Evolutionary conservation across 192 early-diverging fungal species (phyloP).

Genomic region (Backusella australiensis): DNA sequence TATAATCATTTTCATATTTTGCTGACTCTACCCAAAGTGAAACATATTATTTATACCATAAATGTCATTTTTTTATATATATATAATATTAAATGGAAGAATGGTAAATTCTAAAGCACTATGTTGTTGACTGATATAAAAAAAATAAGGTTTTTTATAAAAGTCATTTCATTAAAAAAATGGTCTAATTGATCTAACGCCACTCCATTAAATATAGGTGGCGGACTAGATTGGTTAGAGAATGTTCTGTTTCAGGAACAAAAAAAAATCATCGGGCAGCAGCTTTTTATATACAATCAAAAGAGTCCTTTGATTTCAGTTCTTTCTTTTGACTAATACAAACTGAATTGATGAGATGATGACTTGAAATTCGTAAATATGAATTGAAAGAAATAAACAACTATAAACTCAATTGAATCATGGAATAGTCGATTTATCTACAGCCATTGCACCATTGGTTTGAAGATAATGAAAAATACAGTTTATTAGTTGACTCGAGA

Average conservation of each 20-base stretch:
- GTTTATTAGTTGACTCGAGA: not conserved
- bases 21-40: not conserved
- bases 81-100: too few species aligned
- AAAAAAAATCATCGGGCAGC: not conserved
- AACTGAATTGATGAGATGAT: not conserved
- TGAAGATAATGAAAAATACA: not conserved
- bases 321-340: too few species aligned
- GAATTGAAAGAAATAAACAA: too few species aligned
- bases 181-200: not conserved
- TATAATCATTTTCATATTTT: not conserved
- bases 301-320: not conserved
- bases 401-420: too few species aligned
- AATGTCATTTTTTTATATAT: too few species aligned
- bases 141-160: not conserved
- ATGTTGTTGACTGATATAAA: too few species aligned
- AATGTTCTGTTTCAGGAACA: not conserved
- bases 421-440: not conserved
- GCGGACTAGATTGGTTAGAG: not conserved
- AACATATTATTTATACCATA: not conserved
- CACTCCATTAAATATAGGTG: not conserved
- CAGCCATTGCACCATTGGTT: not conserved
- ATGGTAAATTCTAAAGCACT: too few species aligned
- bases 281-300: not conserved
- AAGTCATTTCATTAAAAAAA: not conserved
- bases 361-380: too few species aligned